phyloP scores from a whole-genome alignment of 495 filamentous ascomycete species.

The Daldinia loculata region DNA sequence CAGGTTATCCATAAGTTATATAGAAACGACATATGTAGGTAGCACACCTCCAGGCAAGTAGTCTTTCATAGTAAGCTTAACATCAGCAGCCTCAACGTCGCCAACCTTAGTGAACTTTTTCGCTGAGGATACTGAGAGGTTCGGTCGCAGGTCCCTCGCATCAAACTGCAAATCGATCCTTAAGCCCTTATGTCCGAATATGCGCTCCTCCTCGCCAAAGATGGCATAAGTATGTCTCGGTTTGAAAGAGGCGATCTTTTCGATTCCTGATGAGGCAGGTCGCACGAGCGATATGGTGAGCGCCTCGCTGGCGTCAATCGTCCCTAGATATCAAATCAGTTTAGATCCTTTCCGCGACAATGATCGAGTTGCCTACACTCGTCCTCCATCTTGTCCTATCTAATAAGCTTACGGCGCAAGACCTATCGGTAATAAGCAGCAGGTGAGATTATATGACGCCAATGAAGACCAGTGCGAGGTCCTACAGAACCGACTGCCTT shows the following conservation, averaged over 20 bases:
- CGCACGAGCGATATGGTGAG: slow-evolving; percentile 73
- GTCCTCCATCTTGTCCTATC: slow-evolving; percentile 49
- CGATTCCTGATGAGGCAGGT: slow-evolving; percentile 62
- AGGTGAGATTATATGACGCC: neutral
- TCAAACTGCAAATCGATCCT: slow-evolving; percentile 80
- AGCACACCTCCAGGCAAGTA: slow-evolving; percentile 72
- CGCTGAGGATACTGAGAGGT: slow-evolving; percentile 73
- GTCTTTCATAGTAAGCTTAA: slow-evolving; percentile 69
- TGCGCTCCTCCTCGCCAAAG: slow-evolving; percentile 88
- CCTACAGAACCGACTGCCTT: neutral
- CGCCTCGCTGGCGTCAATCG: slow-evolving; percentile 76
- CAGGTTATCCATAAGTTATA: neutral
- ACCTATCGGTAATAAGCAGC: neutral
- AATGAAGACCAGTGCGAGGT: neutral
- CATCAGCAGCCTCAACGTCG: slow-evolving; percentile 73
- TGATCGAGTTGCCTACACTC: slow-evolving; percentile 56
- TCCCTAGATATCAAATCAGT: slow-evolving; percentile 63
- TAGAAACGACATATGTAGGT: slow-evolving; percentile 16
- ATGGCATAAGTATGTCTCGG: slow-evolving; percentile 90
- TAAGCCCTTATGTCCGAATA: slow-evolving; percentile 88
- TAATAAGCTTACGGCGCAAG: neutral
- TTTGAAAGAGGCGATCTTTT: slow-evolving; percentile 72
- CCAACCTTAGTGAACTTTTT: slow-evolving; percentile 78
- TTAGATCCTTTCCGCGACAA: neutral
- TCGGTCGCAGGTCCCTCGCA: slow-evolving; percentile 80